A percentile compares a stretch with the other conserved stretches of the same genome.
Conservation (phyloP, 176 grass and related monocot species). For the Pharus latifolius region DNA sequence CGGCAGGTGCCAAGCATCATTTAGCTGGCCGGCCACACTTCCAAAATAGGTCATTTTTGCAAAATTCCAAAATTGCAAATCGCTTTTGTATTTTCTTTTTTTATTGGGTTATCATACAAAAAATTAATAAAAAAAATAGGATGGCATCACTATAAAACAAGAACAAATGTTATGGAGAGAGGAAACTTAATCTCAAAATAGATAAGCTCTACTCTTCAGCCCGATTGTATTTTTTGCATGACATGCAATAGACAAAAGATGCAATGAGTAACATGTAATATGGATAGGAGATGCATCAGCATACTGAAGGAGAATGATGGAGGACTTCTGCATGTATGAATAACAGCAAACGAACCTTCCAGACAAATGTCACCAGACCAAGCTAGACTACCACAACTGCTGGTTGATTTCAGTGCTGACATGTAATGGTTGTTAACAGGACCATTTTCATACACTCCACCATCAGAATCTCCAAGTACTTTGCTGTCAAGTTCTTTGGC, state of each 20-base stretch:
- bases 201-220: background rate
- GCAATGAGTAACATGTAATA: background rate
- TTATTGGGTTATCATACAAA: background rate
- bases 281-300: background rate
- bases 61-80: too few species aligned
- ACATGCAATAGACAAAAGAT: background rate
- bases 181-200: background rate
- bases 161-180: background rate
- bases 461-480: conserved; percentile 30
- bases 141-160: background rate
- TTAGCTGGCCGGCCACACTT: too few species aligned
- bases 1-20: too few species aligned
- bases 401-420: conserved; percentile 68
- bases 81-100: too few species aligned
- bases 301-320: background rate
- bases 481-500: conserved; percentile 65
- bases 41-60: too few species aligned
- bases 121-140: background rate
- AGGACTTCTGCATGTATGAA: background rate
- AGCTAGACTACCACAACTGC: conserved; percentile 52
- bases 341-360: conserved; percentile 50
- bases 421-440: conserved; percentile 58
- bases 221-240: too few species aligned
- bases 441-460: conserved; percentile 25
- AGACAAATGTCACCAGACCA: conserved; percentile 86